Conservation (phyloP, 768 basidiomycete genomes). For the Kockovaella imperatae region DNA sequence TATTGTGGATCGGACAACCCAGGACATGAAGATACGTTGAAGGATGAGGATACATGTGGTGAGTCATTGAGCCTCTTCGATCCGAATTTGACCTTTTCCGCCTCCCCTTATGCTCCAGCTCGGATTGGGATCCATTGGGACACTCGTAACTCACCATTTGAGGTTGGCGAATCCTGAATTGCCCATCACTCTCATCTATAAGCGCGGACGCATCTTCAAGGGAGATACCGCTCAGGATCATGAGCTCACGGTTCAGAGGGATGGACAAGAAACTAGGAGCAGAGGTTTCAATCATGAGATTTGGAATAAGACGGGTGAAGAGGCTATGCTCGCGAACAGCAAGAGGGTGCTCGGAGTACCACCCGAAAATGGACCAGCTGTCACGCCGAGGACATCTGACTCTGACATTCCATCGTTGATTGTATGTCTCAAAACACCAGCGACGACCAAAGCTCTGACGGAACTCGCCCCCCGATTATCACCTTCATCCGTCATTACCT, state of each 20-base stretch:
- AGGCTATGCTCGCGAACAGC: no score
- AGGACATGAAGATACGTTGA: constrained; percentile 1
- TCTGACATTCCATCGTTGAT: constrained; percentile 49
- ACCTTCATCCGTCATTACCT: constrained; percentile 67
- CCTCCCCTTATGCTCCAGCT: constrained; percentile 42
- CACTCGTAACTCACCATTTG: constrained; percentile 71
- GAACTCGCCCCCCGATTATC: constrained; percentile 59
- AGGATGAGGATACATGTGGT: constrained; percentile 38
- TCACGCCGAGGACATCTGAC: constrained; percentile 1
- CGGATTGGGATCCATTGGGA: constrained; percentile 76
- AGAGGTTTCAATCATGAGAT: no score
- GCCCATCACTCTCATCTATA: constrained; percentile 63
- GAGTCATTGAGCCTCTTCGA: constrained; percentile 10
- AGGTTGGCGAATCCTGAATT: constrained; percentile 47
- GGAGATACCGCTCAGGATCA: no score
- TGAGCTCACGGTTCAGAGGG: no score
- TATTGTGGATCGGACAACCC: neutral
- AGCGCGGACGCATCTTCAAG: constrained; percentile 46
- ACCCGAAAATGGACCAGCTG: no score
- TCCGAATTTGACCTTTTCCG: neutral
- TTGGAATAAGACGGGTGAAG: no score
- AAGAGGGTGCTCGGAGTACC: no score
- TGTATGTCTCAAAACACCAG: constrained; percentile 70
- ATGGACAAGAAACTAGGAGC: no score
- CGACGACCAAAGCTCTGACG: constrained; percentile 55